These are phyloP conservation scores for Wickerhamomyces mucosus DNA, from an alignment of 805 yeast genomes.

Conservation along the genomic window DNA sequence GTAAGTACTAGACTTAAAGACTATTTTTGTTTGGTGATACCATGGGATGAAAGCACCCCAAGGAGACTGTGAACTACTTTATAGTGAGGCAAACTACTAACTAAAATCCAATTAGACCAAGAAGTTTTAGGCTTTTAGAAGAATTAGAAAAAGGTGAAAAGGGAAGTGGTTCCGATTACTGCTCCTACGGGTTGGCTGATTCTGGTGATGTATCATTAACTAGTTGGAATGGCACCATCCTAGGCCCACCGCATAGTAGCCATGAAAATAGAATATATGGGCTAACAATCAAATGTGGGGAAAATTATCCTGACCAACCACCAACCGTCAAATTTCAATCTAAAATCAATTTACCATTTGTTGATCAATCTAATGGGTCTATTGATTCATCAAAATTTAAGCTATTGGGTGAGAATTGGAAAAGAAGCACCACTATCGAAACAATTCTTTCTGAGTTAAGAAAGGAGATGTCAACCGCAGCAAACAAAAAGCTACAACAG, in stretches of 20 bases:
- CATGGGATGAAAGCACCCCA: too few relatives aligned
- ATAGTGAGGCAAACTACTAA: too few relatives aligned
- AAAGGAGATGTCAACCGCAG: slow-evolving; percentile 78
- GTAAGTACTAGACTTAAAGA: slow-evolving; percentile 33
- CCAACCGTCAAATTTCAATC: slow-evolving; percentile 77
- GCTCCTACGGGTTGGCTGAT: slow-evolving; percentile 88
- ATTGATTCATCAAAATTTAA: slow-evolving; percentile 48
- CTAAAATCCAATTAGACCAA: too few relatives aligned
- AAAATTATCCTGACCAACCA: slow-evolving; percentile 79
- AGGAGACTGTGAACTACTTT: too few relatives aligned
- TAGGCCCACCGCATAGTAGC: slow-evolving; percentile 89
- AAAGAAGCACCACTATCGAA: slow-evolving; percentile 86
- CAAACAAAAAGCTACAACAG: slow-evolving; percentile 79
- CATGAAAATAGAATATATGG: slow-evolving; percentile 94
- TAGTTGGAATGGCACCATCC: slow-evolving; percentile 93
- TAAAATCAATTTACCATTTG: slow-evolving; percentile 86
- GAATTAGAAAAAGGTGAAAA: slow-evolving; percentile 98
- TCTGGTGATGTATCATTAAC: slow-evolving; percentile 91
- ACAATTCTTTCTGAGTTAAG: slow-evolving; percentile 82
- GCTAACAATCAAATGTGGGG: slow-evolving; percentile 72
- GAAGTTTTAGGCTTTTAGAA: slow-evolving; percentile 89
- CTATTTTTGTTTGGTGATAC: too few relatives aligned
- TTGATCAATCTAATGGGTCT: slow-evolving; percentile 52
- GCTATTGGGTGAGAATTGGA: slow-evolving; percentile 68
- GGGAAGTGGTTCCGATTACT: slow-evolving; percentile 93